Evolutionary conservation across 2,329 filamentous ascomycete species (phyloP).

Genomic region (Colletotrichum musae): DNA sequence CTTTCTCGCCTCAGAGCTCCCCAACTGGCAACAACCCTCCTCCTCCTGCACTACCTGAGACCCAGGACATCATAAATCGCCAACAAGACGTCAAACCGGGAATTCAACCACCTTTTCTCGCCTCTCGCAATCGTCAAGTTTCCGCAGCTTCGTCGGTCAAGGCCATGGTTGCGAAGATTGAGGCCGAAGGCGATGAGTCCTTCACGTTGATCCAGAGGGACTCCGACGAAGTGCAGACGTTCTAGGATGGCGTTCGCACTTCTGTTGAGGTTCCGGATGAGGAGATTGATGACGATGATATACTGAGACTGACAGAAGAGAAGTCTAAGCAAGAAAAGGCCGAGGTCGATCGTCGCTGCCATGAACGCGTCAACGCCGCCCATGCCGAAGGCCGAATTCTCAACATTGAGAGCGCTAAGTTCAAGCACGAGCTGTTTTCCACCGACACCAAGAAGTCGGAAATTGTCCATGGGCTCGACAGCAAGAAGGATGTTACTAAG

Average conservation of each 20-base stretch:
- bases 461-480: slow-evolving; percentile 18
- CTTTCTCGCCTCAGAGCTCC: slow-evolving; percentile 5
- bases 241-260: slow-evolving; percentile 50
- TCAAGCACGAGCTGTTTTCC: slow-evolving; percentile 14
- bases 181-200: slow-evolving; percentile 7
- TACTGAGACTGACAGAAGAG: slow-evolving; percentile 4
- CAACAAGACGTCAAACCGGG: slow-evolving; percentile 30
- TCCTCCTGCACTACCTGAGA: slow-evolving; percentile 22
- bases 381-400: slow-evolving; percentile 17
- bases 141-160: slow-evolving; percentile 34
- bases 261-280: slow-evolving; percentile 50
- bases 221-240: slow-evolving; percentile 47
- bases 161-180: slow-evolving; percentile 37
- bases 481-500: neutral
- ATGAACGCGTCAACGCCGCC: slow-evolving; percentile 30
- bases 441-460: slow-evolving; percentile 30
- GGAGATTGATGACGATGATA: slow-evolving; percentile 42
- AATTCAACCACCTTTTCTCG: neutral
- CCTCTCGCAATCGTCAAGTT: slow-evolving; percentile 20
- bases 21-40: neutral
- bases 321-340: neutral
- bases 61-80: slow-evolving; percentile 22
- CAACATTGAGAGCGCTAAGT: slow-evolving; percentile 24
- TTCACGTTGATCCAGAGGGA: slow-evolving; percentile 32
- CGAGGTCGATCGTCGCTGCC: slow-evolving; percentile 12